Base-by-base conservation (phyloP, 208 protist genomes). In the Trypanosoma vivax region DNA sequence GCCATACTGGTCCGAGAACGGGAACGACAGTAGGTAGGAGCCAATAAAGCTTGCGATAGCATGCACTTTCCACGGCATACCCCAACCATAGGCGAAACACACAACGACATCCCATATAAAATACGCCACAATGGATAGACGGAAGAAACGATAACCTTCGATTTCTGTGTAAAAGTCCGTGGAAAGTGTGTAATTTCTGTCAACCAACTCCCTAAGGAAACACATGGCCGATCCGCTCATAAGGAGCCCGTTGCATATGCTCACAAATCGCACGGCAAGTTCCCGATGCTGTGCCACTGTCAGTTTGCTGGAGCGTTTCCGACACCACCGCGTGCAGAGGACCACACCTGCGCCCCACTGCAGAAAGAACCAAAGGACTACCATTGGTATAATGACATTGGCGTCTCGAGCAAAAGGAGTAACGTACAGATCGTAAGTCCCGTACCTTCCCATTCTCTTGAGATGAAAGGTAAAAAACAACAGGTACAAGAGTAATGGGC, bases 21-120 rank as follows among this genome's bases (percentile, higher is more conserved):
- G 85, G 52, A 88, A 93, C 28, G 70, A 68, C 11, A 90, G 71
- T 21, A 65, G 61, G 61, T 86, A 90, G 40, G 66, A 54, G 3
- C 85, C 85, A 18, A 83, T 31, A 28, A 90, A 79, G 53, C 76
- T 86, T 47, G 50, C 70, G 24, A 88, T 50, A 34, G 66, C 85
- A 53, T 93, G 85, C 3, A 90, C 40, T 55, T 88, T 93, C 79
- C 78, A 93, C 29, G 63, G 46, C 19, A 48, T 11, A n/a, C 56
- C 54, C 85, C 85, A 93, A 13, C 69, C 69, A 50, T 86, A 80
- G 56, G 54, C 63, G 45, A 83, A 79, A 65, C 85, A 93, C 14
- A 87, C 70, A 23, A 88, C 38, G 24, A 90, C 62, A 53, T 93
- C 85, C 82, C 85, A 93, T 9, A 68, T 31, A 51, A 93, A 93